Conservation (phyloP, 371 early-diverging fungal species). For the Circinella umbellata region DNA sequence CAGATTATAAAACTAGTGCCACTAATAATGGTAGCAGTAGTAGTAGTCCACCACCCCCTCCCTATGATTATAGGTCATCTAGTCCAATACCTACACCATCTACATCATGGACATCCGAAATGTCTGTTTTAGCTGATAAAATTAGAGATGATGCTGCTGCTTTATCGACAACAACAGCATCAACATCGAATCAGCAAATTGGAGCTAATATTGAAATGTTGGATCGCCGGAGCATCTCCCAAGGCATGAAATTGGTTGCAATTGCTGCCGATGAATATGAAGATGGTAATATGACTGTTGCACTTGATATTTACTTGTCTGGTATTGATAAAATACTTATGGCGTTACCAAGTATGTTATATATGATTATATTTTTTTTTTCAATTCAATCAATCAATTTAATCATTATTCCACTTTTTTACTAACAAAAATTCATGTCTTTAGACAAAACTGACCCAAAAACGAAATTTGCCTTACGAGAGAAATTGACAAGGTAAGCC, state of each 20-base stretch:
- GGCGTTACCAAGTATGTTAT: constrained; percentile 57
- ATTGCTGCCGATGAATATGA: constrained; percentile 63
- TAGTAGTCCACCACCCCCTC: constrained; percentile 16
- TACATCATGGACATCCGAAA: constrained; percentile 47
- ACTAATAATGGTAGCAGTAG: background rate
- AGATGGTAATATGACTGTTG: constrained; percentile 51
- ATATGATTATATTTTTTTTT: background rate
- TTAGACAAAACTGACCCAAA: constrained; percentile 36
- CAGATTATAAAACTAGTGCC: constrained; percentile 1
- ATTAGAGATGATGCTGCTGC: constrained; percentile 33
- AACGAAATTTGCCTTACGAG: constrained; percentile 28
- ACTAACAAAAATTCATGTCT: background rate
- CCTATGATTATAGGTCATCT: constrained; percentile 11
- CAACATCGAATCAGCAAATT: too few relatives aligned
- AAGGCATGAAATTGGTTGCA: constrained; percentile 57
- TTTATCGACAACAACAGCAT: background rate
- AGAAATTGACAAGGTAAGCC: constrained; percentile 28
- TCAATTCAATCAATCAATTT: too few relatives aligned
- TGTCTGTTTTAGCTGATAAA: constrained; percentile 43
- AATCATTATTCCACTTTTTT: too few relatives aligned
- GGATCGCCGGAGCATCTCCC: constrained; percentile 26
- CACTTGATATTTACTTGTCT: constrained; percentile 58
- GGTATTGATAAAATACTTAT: constrained; percentile 57
- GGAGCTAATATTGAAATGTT: constrained; percentile 1
- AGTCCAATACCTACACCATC: constrained; percentile 35